Conservation (phyloP, 1,139 yeast species). For the Geotrichum candidum region DNA sequence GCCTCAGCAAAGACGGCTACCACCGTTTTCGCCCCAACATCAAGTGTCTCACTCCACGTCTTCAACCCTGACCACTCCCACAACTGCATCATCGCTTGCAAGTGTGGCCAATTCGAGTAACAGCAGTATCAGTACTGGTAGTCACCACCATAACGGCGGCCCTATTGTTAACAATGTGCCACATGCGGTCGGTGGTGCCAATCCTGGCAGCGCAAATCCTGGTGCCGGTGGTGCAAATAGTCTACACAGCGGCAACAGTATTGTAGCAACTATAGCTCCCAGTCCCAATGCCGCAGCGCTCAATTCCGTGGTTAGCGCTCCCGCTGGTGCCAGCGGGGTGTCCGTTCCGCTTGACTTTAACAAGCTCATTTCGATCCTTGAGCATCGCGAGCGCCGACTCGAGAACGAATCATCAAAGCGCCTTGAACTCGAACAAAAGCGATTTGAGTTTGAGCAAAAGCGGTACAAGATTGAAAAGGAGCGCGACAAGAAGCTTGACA, state of each 20-base stretch:
- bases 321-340: neutral
- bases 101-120: neutral
- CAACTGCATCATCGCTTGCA: neutral
- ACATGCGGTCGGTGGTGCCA: neutral
- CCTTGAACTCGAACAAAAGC: conserved; percentile 14
- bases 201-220: neutral
- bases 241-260: neutral
- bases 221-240: neutral
- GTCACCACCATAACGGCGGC: neutral
- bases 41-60: neutral
- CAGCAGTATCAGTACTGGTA: neutral
- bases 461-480: conserved; percentile 12
- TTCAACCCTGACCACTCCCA: neutral
- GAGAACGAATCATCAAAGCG: conserved; percentile 10
- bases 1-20: conserved; percentile 8
- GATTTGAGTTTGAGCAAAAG: conserved; percentile 12
- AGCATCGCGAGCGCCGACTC: conserved; percentile 12
- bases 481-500: conserved; percentile 8
- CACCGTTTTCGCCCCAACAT: conserved; percentile 10
- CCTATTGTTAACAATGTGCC: neutral
- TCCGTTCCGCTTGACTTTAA: conserved; percentile 11
- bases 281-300: neutral
- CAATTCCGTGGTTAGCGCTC: neutral
- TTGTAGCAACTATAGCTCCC: neutral
- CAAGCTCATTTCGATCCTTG: conserved; percentile 11